Evolutionary conservation across 176 grass and related monocot species (phyloP).

Genomic region (Carex cristatella): DNA sequence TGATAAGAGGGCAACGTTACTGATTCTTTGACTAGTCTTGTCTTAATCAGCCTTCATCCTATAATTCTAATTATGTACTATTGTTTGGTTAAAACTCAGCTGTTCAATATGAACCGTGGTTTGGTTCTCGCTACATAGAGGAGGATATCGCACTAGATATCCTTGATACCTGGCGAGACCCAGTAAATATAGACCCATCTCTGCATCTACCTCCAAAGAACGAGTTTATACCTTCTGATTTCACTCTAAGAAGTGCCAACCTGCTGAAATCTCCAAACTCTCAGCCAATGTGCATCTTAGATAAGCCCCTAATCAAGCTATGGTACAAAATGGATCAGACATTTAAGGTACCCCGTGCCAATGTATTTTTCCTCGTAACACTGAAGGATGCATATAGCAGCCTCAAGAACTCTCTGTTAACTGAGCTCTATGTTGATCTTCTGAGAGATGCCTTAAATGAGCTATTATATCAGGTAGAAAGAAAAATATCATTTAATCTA

Average conservation of each 20-base stretch:
- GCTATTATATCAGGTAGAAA: conserved; percentile 77
- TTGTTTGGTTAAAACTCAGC: conserved; percentile 30
- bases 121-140: conserved; percentile 84
- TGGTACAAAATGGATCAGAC: conserved; percentile 87
- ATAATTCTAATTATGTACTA: background rate
- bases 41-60: background rate
- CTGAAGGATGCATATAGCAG: conserved; percentile 67
- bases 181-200: conserved; percentile 44
- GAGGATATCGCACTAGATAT: conserved; percentile 65
- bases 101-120: conserved; percentile 83
- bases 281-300: conserved; percentile 60
- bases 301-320: conserved; percentile 74
- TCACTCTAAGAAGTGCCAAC: conserved; percentile 53
- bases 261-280: conserved; percentile 27
- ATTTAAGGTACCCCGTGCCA: conserved; percentile 93
- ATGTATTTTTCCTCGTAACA: conserved; percentile 71
- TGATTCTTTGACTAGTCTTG: background rate
- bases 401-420: conserved; percentile 62
- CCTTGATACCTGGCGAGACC: conserved; percentile 67
- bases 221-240: conserved; percentile 82
- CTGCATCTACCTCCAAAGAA: conserved; percentile 81
- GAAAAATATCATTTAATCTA: conserved; percentile 7
- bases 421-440: conserved; percentile 79
- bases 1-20: background rate
- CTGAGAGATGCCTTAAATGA: conserved; percentile 91